Evolutionary conservation across 1,139 yeast genomes (phyloP), one percentile per base, ranked within the genome.

Genomic region (Yarrowia galli): DNA sequence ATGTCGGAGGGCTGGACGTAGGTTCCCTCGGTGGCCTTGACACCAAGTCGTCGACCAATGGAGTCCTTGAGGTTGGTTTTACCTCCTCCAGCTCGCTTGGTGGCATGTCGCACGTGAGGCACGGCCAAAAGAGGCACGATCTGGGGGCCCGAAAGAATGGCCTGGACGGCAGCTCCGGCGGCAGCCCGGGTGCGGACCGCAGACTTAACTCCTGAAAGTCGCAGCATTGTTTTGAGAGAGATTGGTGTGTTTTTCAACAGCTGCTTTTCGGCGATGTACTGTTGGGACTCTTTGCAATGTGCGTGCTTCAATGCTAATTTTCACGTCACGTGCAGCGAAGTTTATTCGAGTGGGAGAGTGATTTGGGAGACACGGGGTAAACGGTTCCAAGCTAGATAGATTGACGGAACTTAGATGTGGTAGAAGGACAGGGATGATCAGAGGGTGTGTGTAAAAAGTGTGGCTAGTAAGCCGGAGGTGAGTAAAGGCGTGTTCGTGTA

Each of bases 41-140:
- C 91, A 40, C 99, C 99, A 68, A 95, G 82, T 76, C 98, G 84
- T 79, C 97, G 87, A 82, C 99, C 99, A 4, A 95, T 93, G 23
- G 99, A 93, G 79, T 93, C 98, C 78, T 91, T 89, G 86, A 91
- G 93, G 73, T 90, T 91, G 56, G 97, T 91, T 79, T 87, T 90
- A 38, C 98, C 92, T 73, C 98, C 98, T 20, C 97, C 92, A 6
- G 96, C 98, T 76, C 87, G 89, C 79, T 95, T 95, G 43, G 98
- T 92, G 40, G 99, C 98, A 42, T 88, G 87, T 83, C 99, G 93
- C 23, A 91, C 85, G 54, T n/a, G 43, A 16, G 56, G 28, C 15
- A 74, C 87, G 91, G 46, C 7, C 32, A 61, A 35, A 13, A 61
- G 56, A 23, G 66, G 13, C 15, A 61, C 56, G 36, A 8, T 1